Evolutionary conservation across 2,329 filamentous ascomycete genomes (phyloP).

Genomic region (Exserohilum rostratum): DNA sequence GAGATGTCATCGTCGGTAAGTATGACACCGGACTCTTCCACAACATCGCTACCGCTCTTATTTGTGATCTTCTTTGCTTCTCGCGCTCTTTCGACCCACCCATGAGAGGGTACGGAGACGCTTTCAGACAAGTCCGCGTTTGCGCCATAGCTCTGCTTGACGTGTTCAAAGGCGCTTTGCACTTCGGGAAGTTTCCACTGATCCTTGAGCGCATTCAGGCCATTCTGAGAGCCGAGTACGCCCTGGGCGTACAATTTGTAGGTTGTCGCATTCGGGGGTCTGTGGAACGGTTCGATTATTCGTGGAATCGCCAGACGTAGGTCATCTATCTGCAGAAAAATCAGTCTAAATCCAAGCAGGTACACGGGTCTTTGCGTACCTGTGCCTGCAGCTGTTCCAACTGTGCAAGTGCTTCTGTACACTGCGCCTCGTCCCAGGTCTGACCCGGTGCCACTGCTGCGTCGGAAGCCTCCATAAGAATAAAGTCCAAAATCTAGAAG

Average conservation of each 20-base stretch:
- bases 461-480: constrained; percentile 25
- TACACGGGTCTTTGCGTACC: constrained; percentile 29
- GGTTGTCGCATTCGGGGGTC: constrained; percentile 36
- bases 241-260: constrained; percentile 49
- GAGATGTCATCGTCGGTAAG: constrained; percentile 31
- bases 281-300: constrained; percentile 50
- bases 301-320: constrained; percentile 53
- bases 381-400: constrained; percentile 53
- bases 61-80: constrained; percentile 26
- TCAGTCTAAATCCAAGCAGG: constrained; percentile 5
- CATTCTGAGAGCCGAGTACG: constrained; percentile 43
- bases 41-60: constrained; percentile 10
- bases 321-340: constrained; percentile 46
- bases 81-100: constrained; percentile 45
- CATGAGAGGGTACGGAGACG: constrained; percentile 43
- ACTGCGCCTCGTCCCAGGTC: constrained; percentile 50
- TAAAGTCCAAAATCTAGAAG: background rate
- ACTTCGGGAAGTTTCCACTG: constrained; percentile 48
- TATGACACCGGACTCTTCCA: constrained; percentile 12
- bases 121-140: constrained; percentile 48
- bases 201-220: constrained; percentile 46
- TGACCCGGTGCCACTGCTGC: constrained; percentile 21
- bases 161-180: constrained; percentile 43
- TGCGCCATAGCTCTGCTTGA: constrained; percentile 43
- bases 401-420: constrained; percentile 51